phyloP scores from a whole-genome alignment of 2,329 filamentous ascomycete genomes.

The Epichloe festucae region DNA sequence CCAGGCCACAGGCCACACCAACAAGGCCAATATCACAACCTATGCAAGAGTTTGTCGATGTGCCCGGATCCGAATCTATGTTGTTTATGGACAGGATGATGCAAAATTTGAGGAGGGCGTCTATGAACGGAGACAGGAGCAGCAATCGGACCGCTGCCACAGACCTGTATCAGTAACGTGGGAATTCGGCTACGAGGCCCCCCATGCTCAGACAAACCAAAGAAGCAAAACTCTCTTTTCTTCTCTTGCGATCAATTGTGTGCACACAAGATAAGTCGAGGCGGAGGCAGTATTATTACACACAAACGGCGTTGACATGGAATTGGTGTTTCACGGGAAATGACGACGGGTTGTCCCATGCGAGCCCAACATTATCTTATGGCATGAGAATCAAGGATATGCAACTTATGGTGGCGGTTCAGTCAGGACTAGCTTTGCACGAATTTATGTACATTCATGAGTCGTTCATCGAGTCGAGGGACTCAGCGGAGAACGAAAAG shows the following conservation, averaged over 20 bases:
- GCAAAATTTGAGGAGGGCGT: conserved; percentile 32
- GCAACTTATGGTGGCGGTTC: too few species aligned
- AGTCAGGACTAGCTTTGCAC: too few species aligned
- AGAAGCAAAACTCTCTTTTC: background rate
- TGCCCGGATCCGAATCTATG: conserved; percentile 31
- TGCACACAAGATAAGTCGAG: too few species aligned
- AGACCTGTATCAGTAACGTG: background rate
- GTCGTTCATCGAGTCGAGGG: too few species aligned
- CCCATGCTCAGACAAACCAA: background rate
- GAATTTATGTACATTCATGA: too few species aligned
- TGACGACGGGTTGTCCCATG: background rate
- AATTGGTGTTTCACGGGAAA: background rate
- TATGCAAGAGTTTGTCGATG: conserved; percentile 26
- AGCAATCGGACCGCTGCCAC: background rate
- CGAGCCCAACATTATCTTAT: background rate
- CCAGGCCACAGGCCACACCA: background rate
- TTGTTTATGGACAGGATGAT: conserved; percentile 40
- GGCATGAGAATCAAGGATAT: background rate
- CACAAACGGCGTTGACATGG: background rate
- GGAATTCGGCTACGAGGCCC: background rate
- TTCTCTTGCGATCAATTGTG: too few species aligned
- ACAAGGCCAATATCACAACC: background rate
- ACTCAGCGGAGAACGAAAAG: too few species aligned
- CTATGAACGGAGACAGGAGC: conserved; percentile 6
- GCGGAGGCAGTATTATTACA: background rate